Conservation (phyloP, 257 asterid genomes). For the Plantago major region DNA sequence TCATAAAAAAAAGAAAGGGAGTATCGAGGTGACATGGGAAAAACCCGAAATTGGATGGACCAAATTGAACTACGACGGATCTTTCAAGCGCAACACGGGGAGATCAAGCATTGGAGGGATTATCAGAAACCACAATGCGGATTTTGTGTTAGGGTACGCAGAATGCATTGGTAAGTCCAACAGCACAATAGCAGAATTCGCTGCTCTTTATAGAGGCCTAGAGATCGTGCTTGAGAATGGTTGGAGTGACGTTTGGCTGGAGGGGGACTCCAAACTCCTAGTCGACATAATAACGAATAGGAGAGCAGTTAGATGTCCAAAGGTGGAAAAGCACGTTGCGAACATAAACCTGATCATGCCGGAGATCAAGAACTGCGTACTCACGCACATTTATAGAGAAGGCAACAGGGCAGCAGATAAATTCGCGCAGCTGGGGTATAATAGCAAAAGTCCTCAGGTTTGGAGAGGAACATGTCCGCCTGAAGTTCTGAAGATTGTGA, state of each 20-base stretch:
- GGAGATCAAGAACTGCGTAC: constrained; percentile 32
- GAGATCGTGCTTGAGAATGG: constrained; percentile 62
- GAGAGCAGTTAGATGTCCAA: constrained; percentile 33
- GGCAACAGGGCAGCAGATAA: constrained; percentile 75
- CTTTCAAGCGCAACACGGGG: constrained; percentile 65
- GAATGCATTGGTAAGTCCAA: constrained; percentile 53
- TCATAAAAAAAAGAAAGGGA: constrained; percentile 39
- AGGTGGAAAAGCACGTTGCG: constrained; percentile 37
- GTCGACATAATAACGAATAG: constrained; percentile 42
- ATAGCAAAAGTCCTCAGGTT: constrained; percentile 45
- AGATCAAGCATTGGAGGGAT: constrained; percentile 68
- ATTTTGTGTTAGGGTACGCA: constrained; percentile 61
- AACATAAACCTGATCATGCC: constrained; percentile 44
- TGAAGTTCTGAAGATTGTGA: constrained; percentile 39
- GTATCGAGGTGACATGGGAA: constrained; percentile 37
- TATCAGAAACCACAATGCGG: constrained; percentile 60
- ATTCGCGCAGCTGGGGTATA: constrained; percentile 69
- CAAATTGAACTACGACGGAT: constrained; percentile 72
- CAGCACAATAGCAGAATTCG: constrained; percentile 63
- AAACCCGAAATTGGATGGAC: constrained; percentile 69
- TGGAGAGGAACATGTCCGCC: constrained; percentile 52
- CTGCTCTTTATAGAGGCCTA: constrained; percentile 62
- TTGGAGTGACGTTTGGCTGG: constrained; percentile 60
- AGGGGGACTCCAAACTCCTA: constrained; percentile 67
- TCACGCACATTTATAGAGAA: constrained; percentile 60